A percentile compares a stretch with the other conserved stretches of the same genome.
These are phyloP conservation scores for Rhododendron ferrugineum DNA, from an alignment of 148 eudicot species.

Conservation along the genomic window DNA sequence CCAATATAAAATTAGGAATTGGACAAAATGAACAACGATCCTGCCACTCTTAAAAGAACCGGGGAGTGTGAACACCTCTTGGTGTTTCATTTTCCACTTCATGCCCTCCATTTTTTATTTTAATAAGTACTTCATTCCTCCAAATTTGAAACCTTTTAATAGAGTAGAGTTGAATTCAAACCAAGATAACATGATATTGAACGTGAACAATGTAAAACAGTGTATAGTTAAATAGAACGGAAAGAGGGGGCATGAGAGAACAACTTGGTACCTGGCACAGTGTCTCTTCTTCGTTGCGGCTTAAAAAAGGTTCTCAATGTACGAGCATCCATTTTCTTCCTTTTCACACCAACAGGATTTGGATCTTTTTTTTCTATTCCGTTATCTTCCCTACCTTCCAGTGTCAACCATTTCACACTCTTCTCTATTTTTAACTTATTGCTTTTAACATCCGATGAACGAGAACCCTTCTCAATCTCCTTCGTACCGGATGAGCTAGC, in stretches of 20 bases:
- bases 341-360: constrained; percentile 27
- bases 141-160: not conserved
- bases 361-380: constrained; percentile 19
- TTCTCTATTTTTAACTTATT: constrained; percentile 25
- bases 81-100: constrained; percentile 1
- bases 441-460: constrained; percentile 5
- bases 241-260: not conserved
- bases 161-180: not conserved
- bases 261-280: constrained; percentile 14
- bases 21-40: not conserved
- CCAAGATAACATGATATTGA: not conserved
- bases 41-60: not conserved
- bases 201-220: not conserved
- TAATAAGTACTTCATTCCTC: not conserved
- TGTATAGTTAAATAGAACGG: not conserved
- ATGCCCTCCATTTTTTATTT: not conserved
- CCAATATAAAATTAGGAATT: not conserved
- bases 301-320: constrained; percentile 28
- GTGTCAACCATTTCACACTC: constrained; percentile 16
- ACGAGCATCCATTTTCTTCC: constrained; percentile 35
- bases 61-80: not conserved
- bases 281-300: not conserved
- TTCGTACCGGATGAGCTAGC: constrained; percentile 22
- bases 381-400: constrained; percentile 24
- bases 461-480: constrained; percentile 24